Percentiles rank a stretch among this genome's conserved stretches.
phyloP scores from a whole-genome alignment of 192 early-diverging fungal species.

The Coemansia sp. region DNA sequence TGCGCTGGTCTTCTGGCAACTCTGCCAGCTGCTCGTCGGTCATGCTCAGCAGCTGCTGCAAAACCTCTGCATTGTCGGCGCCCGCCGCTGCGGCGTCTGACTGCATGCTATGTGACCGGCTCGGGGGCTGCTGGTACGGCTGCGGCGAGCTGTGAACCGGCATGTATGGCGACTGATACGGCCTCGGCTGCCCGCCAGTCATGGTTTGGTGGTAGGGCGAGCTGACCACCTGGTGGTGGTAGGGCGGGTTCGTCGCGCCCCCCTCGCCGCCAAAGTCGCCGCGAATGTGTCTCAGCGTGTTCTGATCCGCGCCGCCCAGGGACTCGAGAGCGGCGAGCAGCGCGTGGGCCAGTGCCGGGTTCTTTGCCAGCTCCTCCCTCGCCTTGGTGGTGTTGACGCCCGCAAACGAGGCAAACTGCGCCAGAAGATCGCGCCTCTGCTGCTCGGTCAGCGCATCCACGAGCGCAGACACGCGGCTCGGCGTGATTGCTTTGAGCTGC shows the following conservation, averaged over 20 bases:
- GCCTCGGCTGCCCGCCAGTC: background rate
- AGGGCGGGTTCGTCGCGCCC: background rate
- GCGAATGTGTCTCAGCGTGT: conserved; percentile 9
- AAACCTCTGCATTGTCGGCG: conserved; percentile 57
- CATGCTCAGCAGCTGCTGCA: conserved; percentile 79
- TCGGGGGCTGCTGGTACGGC: background rate
- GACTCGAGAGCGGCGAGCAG: conserved; percentile 19
- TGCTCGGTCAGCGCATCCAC: conserved; percentile 9
- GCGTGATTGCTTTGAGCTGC: conserved; percentile 3
- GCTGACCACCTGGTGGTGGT: too few species aligned
- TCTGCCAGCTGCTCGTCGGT: conserved; percentile 78
- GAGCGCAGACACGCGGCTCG: conserved; percentile 6
- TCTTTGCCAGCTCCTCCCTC: conserved; percentile 26
- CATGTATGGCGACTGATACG: conserved; percentile 6
- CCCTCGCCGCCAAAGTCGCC: background rate
- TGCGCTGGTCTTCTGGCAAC: conserved; percentile 74
- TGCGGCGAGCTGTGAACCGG: background rate
- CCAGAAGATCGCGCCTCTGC: conserved; percentile 18
- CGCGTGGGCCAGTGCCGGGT: conserved; percentile 32
- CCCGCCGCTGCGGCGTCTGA: background rate
- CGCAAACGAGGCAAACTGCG: conserved; percentile 36
- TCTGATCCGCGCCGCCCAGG: conserved; percentile 8
- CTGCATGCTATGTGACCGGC: background rate
- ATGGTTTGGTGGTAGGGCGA: conserved; percentile 1
- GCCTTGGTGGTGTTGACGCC: conserved; percentile 21